These are phyloP conservation scores for Arthroderma uncinatum DNA, from an alignment of 2,329 filamentous ascomycete genomes.

Conservation along the genomic window DNA sequence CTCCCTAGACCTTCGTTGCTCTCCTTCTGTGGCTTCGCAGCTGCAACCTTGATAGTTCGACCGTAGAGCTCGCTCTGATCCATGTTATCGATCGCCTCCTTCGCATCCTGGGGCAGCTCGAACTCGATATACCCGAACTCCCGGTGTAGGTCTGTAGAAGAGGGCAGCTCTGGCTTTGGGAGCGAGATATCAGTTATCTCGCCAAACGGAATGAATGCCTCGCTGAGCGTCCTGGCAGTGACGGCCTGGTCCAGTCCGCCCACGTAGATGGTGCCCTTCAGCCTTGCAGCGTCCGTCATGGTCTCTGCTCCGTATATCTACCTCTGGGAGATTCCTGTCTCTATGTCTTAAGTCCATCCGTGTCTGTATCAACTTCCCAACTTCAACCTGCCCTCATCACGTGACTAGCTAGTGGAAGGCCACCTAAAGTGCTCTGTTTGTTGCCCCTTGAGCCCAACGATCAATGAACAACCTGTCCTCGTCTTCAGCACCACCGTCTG, in stretches of 20 bases:
- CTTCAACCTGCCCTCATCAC: background rate
- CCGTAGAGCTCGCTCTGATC: conserved; percentile 93
- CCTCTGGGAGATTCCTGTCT: background rate
- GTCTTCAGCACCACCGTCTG: conserved; percentile 2
- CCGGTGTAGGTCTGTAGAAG: conserved; percentile 66
- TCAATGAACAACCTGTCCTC: background rate
- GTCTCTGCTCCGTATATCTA: background rate
- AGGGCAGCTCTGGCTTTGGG: conserved; percentile 75
- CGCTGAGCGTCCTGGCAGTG: conserved; percentile 62
- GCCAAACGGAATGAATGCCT: conserved; percentile 93
- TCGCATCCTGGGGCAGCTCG: conserved; percentile 71
- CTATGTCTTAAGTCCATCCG: background rate
- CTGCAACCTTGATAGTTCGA: conserved; percentile 78
- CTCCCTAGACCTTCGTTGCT: conserved; percentile 78
- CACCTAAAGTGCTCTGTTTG: conserved; percentile 8
- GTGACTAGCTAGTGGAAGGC: conserved; percentile 6
- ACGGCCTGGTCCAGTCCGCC: conserved; percentile 75
- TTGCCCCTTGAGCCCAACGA: conserved; percentile 9
- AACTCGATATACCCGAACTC: conserved; percentile 97
- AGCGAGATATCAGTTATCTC: conserved; percentile 86
- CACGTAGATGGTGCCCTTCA: conserved; percentile 87
- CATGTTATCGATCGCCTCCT: conserved; percentile 98
- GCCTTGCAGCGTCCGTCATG: conserved; percentile 72
- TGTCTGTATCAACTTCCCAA: background rate
- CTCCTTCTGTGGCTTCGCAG: conserved; percentile 85